These are phyloP conservation scores for Phaeosphaeriaceae sp. DNA, from an alignment of 2,329 filamentous ascomycete species.

Conservation along the genomic window DNA sequence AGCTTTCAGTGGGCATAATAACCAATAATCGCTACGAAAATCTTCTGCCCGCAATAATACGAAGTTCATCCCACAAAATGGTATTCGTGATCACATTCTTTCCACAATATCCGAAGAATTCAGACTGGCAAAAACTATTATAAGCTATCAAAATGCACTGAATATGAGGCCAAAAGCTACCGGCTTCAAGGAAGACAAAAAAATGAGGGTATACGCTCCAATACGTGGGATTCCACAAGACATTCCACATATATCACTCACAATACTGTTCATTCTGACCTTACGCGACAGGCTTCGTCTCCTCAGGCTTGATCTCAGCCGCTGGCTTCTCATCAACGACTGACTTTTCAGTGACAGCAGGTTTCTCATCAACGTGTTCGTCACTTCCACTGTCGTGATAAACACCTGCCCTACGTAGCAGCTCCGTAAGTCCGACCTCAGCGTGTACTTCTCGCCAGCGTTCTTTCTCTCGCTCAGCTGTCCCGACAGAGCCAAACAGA, in stretches of 20 bases:
- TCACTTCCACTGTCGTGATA: conserved; percentile 10
- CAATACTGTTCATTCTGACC: not conserved
- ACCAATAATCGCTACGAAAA: too few species aligned
- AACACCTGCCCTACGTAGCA: conserved; percentile 26
- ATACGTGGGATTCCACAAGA: too few species aligned
- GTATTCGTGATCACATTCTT: too few species aligned
- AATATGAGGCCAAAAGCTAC: too few species aligned
- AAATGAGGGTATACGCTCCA: too few species aligned
- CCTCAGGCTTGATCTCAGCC: conserved; percentile 12
- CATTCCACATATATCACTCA: not conserved
- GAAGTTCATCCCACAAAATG: too few species aligned
- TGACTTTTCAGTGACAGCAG: conserved; percentile 25
- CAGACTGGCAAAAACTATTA: too few species aligned
- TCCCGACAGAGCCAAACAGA: conserved; percentile 59
- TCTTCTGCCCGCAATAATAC: too few species aligned
- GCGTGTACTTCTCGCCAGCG: conserved; percentile 75
- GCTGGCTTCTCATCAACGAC: conserved; percentile 25
- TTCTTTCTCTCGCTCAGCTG: conserved; percentile 69
- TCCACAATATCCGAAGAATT: too few species aligned
- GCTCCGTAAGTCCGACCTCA: conserved; percentile 67
- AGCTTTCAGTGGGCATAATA: too few species aligned
- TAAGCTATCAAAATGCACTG: too few species aligned
- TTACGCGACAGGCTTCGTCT: conserved; percentile 8
- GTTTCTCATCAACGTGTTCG: conserved; percentile 1
- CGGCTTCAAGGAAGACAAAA: too few species aligned